Percentiles rank a stretch among this genome's conserved stretches.
Evolutionary conservation across 2,329 filamentous ascomycete genomes (phyloP).

Genomic region (Madurella mycetomatis): DNA sequence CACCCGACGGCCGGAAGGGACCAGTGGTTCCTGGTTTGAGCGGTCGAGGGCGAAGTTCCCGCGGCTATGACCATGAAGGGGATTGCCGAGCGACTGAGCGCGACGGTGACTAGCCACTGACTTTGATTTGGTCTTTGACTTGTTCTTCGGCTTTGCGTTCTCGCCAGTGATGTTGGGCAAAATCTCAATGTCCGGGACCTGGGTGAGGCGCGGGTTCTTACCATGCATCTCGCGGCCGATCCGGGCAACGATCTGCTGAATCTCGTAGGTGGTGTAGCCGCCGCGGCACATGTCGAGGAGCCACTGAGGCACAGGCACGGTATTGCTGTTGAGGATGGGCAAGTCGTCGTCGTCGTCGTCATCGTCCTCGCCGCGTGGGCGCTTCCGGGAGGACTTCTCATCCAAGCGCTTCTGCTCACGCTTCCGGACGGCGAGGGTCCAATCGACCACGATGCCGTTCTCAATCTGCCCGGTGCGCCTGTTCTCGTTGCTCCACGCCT

Average conservation of each 20-base stretch:
- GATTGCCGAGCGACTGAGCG: slow-evolving; percentile 34
- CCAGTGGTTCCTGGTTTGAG: no score
- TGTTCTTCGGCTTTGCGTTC: slow-evolving; percentile 24
- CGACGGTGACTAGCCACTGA: slow-evolving; percentile 28
- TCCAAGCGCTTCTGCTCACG: slow-evolving; percentile 53
- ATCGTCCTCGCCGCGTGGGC: slow-evolving; percentile 27
- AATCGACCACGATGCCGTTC: slow-evolving; percentile 49
- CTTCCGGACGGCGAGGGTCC: slow-evolving; percentile 60
- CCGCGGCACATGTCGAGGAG: slow-evolving; percentile 42
- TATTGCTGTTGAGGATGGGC: slow-evolving; percentile 34
- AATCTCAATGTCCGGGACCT: slow-evolving; percentile 57
- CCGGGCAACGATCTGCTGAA: slow-evolving; percentile 44
- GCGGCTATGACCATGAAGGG: slow-evolving; percentile 11
- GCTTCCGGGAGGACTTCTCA: slow-evolving; percentile 28
- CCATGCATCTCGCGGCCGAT: slow-evolving; percentile 43
- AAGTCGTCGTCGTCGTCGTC: slow-evolving; percentile 27
- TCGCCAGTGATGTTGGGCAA: slow-evolving; percentile 46
- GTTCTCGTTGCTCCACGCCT: slow-evolving; percentile 57
- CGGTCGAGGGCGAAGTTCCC: slow-evolving; percentile 15
- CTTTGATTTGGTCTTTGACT: not conserved
- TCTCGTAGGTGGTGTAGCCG: slow-evolving; percentile 45
- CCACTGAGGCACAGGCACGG: slow-evolving; percentile 47
- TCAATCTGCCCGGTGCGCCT: slow-evolving; percentile 26
- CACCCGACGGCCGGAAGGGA: slow-evolving; percentile 24
- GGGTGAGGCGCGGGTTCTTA: slow-evolving; percentile 33